These are phyloP conservation scores for Cenchrus fungigraminus DNA, from an alignment of 176 grass and related monocot species.

Conservation along the genomic window DNA sequence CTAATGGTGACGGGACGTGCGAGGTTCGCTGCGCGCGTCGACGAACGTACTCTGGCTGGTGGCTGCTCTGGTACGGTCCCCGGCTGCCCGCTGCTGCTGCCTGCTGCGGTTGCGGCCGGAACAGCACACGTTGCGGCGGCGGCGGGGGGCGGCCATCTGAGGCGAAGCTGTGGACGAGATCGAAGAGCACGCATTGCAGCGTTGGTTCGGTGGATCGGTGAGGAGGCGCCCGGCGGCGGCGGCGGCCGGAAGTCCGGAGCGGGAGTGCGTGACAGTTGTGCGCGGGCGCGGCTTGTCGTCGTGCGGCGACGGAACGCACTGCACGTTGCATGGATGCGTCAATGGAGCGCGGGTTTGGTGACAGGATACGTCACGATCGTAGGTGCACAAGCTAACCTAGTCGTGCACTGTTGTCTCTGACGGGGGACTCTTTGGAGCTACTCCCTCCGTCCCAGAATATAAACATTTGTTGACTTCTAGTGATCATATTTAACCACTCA, in stretches of 20 bases:
- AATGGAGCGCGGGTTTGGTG: not conserved
- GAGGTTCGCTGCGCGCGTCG: too few relatives aligned
- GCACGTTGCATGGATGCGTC: not conserved
- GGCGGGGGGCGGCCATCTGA: too few relatives aligned
- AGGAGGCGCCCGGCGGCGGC: not conserved
- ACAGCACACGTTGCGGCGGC: not conserved
- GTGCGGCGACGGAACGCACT: not conserved
- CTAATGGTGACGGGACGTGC: too few relatives aligned
- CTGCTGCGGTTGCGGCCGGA: too few relatives aligned
- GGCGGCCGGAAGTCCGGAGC: not conserved
- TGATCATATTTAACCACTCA: too few relatives aligned
- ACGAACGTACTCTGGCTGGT: too few relatives aligned
- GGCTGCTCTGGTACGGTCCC: too few relatives aligned
- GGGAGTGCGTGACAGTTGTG: not conserved
- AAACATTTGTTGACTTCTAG: too few relatives aligned
- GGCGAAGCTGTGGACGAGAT: not conserved
- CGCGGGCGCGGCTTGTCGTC: not conserved
- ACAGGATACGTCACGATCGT: not conserved
- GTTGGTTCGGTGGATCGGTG: not conserved
- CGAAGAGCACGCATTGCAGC: not conserved
- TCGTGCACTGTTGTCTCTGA: constrained; percentile 18
- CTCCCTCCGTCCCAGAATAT: too few relatives aligned
- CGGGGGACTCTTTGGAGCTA: too few relatives aligned
- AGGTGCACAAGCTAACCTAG: not conserved
- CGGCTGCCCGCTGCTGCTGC: too few relatives aligned